Percentiles rank a stretch among this genome's conserved stretches.
phyloP scores from a whole-genome alignment of 441 rosid genomes.

The Pelargonium australe region DNA sequence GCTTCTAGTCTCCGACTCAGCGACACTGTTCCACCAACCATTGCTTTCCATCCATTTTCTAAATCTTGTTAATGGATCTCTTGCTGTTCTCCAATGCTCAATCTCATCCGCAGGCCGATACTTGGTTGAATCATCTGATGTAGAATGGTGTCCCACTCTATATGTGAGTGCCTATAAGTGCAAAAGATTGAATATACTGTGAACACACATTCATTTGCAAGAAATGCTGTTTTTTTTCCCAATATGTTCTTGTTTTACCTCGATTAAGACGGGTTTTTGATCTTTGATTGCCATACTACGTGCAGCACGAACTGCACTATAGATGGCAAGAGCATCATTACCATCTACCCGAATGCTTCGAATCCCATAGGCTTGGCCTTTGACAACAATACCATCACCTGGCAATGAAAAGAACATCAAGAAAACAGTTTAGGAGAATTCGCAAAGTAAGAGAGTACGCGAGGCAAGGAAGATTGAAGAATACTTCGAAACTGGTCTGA shows the following conservation, averaged over 20 bases:
- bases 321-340: conserved; percentile 70
- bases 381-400: conserved; percentile 78
- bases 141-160: conserved; percentile 73
- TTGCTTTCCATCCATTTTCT: conserved; percentile 54
- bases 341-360: conserved; percentile 74
- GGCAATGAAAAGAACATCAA: not conserved
- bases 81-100: conserved; percentile 51
- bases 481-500: conserved; percentile 46
- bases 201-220: not conserved
- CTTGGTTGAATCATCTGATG: conserved; percentile 77
- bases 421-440: not conserved
- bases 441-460: not conserved
- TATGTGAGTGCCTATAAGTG: conserved; percentile 49
- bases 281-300: conserved; percentile 52
- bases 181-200: not conserved
- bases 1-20: conserved; percentile 47
- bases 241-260: conserved; percentile 31
- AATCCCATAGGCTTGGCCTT: conserved; percentile 68
- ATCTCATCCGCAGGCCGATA: conserved; percentile 52
- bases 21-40: conserved; percentile 65
- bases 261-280: conserved; percentile 55
- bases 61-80: conserved; percentile 57
- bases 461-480: not conserved
- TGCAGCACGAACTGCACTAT: conserved; percentile 46
- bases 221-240: too few relatives aligned